Evolutionary conservation across 192 early-diverging fungal genomes (phyloP).

Genomic region (Gryganskiella cystojenkinii): DNA sequence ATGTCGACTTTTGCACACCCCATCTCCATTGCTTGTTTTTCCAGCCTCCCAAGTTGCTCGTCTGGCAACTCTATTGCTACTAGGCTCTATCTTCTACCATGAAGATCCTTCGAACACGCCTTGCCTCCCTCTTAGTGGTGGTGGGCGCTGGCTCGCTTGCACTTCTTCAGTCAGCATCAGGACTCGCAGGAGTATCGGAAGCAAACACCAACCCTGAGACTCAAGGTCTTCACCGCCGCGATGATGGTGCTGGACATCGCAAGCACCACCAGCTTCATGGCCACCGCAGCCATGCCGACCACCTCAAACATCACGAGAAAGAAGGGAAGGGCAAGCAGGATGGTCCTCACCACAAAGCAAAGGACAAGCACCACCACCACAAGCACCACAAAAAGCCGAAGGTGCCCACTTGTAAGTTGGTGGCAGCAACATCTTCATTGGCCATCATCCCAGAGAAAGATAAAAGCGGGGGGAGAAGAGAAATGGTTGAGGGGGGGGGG

Average conservation of each 20-base stretch:
- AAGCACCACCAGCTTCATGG: not conserved
- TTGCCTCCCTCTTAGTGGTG: slow-evolving; percentile 4
- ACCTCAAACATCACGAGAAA: slow-evolving; percentile 1
- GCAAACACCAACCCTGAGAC: slow-evolving; percentile 10
- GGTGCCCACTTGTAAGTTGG: slow-evolving; percentile 3
- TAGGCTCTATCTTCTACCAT: slow-evolving; percentile 10
- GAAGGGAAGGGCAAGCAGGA: slow-evolving; percentile 3
- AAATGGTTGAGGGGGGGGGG: not conserved
- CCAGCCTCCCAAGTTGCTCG: not conserved
- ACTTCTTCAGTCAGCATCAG: slow-evolving; percentile 9
- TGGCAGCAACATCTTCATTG: slow-evolving; percentile 7
- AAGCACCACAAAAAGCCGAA: slow-evolving; percentile 34
- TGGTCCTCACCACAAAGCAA: slow-evolving; percentile 21
- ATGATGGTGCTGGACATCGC: slow-evolving; percentile 2
- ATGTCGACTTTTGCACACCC: not conserved
- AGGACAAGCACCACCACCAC: slow-evolving; percentile 48
- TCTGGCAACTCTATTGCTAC: slow-evolving; percentile 9
- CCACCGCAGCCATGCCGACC: not conserved
- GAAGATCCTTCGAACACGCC: slow-evolving; percentile 4
- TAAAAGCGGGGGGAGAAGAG: not conserved
- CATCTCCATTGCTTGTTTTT: slow-evolving; percentile 1
- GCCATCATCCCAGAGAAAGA: not conserved
- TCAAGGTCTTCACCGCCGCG: slow-evolving; percentile 6
- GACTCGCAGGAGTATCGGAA: not conserved
- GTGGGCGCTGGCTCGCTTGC: slow-evolving; percentile 8